Evolutionary conservation across 1,284 basidiomycete genomes (phyloP).

Genomic region (Trichosporon sp.): DNA sequence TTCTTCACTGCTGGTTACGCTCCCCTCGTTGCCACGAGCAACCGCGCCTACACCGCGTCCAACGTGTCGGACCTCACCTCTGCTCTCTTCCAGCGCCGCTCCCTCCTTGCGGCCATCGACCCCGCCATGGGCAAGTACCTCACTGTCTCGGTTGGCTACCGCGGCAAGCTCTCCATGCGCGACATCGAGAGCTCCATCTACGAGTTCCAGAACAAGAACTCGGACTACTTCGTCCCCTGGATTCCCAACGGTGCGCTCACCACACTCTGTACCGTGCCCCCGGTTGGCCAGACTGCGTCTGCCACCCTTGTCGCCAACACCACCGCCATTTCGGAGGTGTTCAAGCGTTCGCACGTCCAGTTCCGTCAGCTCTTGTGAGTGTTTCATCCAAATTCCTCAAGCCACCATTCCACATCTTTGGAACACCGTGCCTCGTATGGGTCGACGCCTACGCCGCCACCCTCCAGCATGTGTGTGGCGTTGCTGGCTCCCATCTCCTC

Average conservation of each 20-base stretch:
- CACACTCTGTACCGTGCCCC: constrained; percentile 71
- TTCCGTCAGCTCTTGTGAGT: constrained; percentile 53
- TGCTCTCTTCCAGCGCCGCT: constrained; percentile 39
- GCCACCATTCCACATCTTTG: no score
- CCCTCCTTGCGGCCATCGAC: constrained; percentile 38
- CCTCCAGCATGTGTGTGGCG: background rate
- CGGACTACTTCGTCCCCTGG: constrained; percentile 41
- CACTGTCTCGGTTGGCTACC: constrained; percentile 41
- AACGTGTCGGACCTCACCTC: constrained; percentile 38
- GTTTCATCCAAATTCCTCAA: background rate
- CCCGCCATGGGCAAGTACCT: constrained; percentile 44
- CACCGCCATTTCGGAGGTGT: constrained; percentile 74
- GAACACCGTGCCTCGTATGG: no score
- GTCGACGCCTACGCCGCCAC: no score
- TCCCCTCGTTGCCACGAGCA: constrained; percentile 63
- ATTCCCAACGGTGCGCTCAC: constrained; percentile 43
- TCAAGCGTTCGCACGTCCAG: constrained; percentile 73
- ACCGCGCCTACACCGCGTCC: constrained; percentile 55
- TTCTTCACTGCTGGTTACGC: constrained; percentile 87
- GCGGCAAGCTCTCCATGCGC: constrained; percentile 41
- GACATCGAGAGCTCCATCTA: constrained; percentile 41
- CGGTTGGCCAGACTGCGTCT: constrained; percentile 69
- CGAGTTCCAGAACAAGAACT: constrained; percentile 45
- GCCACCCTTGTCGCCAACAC: constrained; percentile 78
- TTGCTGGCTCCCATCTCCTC: background rate